Evolutionary conservation across 106 monocot genomes (phyloP).

Genomic region (Cymbidium sinense): DNA sequence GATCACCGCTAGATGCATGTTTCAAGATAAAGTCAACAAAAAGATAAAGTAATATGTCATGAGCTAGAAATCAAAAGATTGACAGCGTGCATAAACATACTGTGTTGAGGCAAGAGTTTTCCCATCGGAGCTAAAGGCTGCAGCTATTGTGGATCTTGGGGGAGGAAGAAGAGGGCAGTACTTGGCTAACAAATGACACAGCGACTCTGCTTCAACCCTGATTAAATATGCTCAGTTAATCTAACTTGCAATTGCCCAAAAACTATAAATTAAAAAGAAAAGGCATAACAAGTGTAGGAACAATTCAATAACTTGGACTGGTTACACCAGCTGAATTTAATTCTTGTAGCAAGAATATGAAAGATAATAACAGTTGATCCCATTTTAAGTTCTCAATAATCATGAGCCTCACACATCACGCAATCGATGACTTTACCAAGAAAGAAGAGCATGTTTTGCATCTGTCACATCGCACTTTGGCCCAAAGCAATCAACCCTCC

Average conservation of each 20-base stretch:
- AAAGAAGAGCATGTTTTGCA: conserved; percentile 60
- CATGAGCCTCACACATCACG: neutral
- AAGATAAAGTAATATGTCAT: neutral
- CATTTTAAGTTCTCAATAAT: neutral
- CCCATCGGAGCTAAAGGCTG: conserved; percentile 95
- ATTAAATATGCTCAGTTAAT: neutral
- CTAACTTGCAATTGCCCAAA: neutral
- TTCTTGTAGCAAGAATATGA: neutral
- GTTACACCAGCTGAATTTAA: neutral
- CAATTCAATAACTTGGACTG: neutral
- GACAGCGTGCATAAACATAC: conserved; percentile 34
- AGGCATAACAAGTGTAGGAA: neutral
- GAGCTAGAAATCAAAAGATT: neutral
- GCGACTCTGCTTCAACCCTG: conserved; percentile 92
- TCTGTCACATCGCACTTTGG: conserved; percentile 41
- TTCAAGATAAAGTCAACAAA: conserved; percentile 2
- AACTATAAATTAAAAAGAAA: neutral
- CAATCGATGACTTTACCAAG: conserved; percentile 55
- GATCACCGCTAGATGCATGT: conserved; percentile 70
- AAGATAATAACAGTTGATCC: neutral
- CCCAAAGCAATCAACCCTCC: conserved; percentile 18
- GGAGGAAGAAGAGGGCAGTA: conserved; percentile 93
- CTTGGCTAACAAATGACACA: conserved; percentile 71
- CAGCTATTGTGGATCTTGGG: conserved; percentile 96
- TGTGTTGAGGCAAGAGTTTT: conserved; percentile 95